phyloP scores from a whole-genome alignment of 352 stramenopile genomes.

The Aphanomyces cochlioides region DNA sequence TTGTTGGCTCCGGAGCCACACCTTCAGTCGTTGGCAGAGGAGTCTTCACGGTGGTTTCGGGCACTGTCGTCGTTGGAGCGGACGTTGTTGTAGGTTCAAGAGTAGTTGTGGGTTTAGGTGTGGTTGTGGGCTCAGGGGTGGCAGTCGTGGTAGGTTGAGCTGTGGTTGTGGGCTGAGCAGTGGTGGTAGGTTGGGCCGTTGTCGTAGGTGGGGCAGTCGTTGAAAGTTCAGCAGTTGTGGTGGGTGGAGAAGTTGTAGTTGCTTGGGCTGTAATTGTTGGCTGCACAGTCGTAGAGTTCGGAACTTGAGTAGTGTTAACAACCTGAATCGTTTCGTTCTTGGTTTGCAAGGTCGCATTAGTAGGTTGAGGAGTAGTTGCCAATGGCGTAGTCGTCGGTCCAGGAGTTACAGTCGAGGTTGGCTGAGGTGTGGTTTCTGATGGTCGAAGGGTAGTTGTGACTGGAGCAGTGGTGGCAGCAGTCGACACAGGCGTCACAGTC shows the following conservation, averaged over 20 bases:
- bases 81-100: neutral
- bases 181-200: neutral
- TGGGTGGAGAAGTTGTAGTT: no score
- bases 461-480: neutral
- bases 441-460: neutral
- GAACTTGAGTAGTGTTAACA: neutral
- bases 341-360: neutral
- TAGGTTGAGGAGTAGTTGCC: neutral
- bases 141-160: slow-evolving; percentile 1
- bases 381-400: neutral
- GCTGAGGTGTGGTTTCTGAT: neutral
- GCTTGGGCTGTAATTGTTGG: no score
- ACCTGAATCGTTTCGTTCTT: slow-evolving; percentile 5
- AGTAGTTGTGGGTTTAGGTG: slow-evolving; percentile 11
- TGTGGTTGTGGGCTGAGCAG: neutral
- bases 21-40: no score
- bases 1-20: no score
- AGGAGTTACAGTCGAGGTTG: slow-evolving; percentile 3
- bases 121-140: slow-evolving; percentile 9
- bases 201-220: neutral
- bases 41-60: no score
- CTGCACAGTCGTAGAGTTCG: neutral
- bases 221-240: neutral
- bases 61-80: neutral
- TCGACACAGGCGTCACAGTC: neutral